Percentiles rank a stretch among this genome's conserved stretches.
Evolutionary conservation across 139 green algal genomes (phyloP).

Genomic region (Microglena sp.): DNA sequence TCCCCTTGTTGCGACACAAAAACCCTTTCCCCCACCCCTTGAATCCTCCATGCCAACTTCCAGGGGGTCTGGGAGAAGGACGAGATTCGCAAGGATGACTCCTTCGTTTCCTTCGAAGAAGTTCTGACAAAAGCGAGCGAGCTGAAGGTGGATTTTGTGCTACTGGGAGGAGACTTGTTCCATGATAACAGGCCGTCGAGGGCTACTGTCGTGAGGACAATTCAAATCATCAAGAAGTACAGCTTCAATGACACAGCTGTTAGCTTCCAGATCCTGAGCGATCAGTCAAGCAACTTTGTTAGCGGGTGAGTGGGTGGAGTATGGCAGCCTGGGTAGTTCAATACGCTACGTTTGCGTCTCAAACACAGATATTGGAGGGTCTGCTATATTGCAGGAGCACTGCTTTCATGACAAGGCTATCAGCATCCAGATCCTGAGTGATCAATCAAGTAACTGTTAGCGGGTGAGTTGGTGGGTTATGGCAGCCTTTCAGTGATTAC

Average conservation of each 20-base stretch:
- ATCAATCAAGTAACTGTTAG: too few species aligned
- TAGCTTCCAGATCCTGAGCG: constrained; percentile 67
- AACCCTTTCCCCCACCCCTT: not conserved
- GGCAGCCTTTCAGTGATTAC: too few species aligned
- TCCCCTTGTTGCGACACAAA: not conserved
- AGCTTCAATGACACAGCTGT: constrained; percentile 65
- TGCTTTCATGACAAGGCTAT: too few species aligned
- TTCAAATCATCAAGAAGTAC: constrained; percentile 76
- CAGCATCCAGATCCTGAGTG: too few species aligned
- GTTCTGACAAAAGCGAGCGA: constrained; percentile 49
- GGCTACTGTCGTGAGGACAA: constrained; percentile 57
- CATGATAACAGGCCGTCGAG: constrained; percentile 82
- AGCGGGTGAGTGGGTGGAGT: constrained; percentile 34
- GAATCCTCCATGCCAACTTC: not conserved
- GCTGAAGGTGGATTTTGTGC: constrained; percentile 70
- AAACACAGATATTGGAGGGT: too few species aligned
- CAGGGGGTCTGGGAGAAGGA: constrained; percentile 95
- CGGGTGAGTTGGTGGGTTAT: too few species aligned
- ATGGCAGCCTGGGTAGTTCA: not conserved
- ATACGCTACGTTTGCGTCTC: not conserved
- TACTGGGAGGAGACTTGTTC: constrained; percentile 96
- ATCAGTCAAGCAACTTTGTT: constrained; percentile 77
- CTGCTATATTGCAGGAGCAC: not conserved
- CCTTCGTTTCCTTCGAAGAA: constrained; percentile 88
- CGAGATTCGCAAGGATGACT: constrained; percentile 81